These are phyloP conservation scores for Colletotrichum sp. DNA, from an alignment of 2,329 filamentous ascomycete genomes.

Conservation along the genomic window DNA sequence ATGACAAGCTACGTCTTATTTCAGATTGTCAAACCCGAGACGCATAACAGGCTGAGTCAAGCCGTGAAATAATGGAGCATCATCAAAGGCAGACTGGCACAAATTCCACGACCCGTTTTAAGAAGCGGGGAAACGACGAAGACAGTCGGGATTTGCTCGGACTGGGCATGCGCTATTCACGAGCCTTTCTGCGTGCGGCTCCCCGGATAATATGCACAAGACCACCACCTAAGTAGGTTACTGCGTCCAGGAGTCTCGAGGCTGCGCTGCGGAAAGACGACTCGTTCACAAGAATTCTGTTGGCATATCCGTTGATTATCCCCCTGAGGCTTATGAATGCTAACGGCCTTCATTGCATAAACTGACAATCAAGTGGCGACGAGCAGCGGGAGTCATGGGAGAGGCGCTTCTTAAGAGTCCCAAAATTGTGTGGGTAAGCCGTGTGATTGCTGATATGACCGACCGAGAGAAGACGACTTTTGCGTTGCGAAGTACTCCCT, in stretches of 20 bases:
- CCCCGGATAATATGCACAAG: neutral
- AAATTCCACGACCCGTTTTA: neutral
- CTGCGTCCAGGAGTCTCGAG: neutral
- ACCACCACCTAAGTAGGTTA: neutral
- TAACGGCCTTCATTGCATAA: neutral
- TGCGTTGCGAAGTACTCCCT: neutral
- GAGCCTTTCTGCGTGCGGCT: neutral
- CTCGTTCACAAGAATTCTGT: neutral
- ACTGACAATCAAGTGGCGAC: fast-evolving
- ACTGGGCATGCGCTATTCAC: neutral
- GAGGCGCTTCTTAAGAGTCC: neutral
- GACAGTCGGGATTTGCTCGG: neutral
- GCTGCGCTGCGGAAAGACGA: neutral
- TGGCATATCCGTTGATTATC: neutral
- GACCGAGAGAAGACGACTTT: neutral
- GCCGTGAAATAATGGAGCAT: neutral
- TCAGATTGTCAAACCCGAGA: neutral
- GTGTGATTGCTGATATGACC: too few relatives aligned
- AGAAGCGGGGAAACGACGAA: neutral
- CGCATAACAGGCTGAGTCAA: neutral
- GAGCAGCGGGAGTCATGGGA: neutral
- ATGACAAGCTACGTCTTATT: neutral
- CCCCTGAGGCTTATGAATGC: neutral
- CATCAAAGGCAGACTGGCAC: neutral
- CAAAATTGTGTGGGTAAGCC: fast-evolving